Conservation (phyloP, 805 yeast genomes). For the Teunomyces stri region DNA sequence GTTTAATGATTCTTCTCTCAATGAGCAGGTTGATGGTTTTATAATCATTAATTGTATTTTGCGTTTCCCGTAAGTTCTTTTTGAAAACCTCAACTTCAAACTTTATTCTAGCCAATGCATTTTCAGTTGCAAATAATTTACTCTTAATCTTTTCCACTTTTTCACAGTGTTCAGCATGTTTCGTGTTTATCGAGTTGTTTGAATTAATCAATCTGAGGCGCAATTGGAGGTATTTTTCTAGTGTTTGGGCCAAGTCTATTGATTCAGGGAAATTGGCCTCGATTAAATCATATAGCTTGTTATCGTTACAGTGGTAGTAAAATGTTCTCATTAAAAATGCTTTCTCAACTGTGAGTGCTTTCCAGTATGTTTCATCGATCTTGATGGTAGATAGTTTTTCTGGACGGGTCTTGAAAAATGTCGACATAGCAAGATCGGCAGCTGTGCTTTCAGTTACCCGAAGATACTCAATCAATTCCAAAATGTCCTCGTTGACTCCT, state of each 20-base stretch:
- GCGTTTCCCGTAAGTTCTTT: constrained; percentile 9
- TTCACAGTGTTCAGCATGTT: constrained; percentile 8
- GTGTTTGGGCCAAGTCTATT: constrained; percentile 58
- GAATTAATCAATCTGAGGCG: constrained; percentile 30
- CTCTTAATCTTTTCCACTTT: constrained; percentile 14
- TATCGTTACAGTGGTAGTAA: constrained; percentile 59
- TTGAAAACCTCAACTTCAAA: constrained; percentile 17
- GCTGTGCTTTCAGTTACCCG: constrained; percentile 66
- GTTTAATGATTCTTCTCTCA: constrained; percentile 13
- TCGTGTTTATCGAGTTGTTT: constrained; percentile 16
- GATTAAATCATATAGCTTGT: constrained; percentile 50
- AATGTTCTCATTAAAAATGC: constrained; percentile 70
- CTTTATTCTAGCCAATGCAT: constrained; percentile 15
- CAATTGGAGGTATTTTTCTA: constrained; percentile 55
- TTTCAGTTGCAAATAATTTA: constrained; percentile 16
- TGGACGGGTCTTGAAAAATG: constrained; percentile 57
- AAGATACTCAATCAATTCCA: constrained; percentile 67
- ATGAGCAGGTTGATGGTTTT: constrained; percentile 11
- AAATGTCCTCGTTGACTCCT: constrained; percentile 63
- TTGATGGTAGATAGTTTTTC: constrained; percentile 61
- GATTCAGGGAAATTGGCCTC: constrained; percentile 80
- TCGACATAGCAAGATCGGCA: constrained; percentile 65
- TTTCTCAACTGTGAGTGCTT: constrained; percentile 66
- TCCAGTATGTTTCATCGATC: constrained; percentile 69
- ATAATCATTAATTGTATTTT: constrained; percentile 12